Base-by-base conservation (phyloP, 495 filamentous ascomycete genomes). In the Aspergillus conjunctus region DNA sequence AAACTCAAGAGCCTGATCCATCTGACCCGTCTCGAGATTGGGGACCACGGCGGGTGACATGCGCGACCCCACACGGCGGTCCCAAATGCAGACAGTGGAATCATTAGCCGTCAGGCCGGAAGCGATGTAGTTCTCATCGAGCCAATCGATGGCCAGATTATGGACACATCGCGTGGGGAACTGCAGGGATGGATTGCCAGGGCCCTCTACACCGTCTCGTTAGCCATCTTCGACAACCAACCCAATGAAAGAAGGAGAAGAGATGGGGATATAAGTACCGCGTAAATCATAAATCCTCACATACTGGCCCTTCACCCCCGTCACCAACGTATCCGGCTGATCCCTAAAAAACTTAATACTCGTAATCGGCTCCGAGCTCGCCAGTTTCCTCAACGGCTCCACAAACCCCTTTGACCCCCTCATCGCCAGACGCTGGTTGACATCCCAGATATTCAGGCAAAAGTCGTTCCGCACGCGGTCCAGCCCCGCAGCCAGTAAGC, bases 401-500 rank as follows among this genome's bases (percentile, higher is more conserved):
- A 79, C 66, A 60, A 70, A 71, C 10, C 74, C 71, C 58, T 77
- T 81, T 30, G 66, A 68, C 60, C 62, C 71, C 64, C 77, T 61
- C 77, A 73, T 69, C 8, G 77, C 69, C 15, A 85, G 74, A 43
- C 87, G 80, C 66, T 86, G 87, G 62, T 86, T 90, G 53, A 95
- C 81, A 73, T 98, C 95, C 87, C 93, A 98, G 31, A 98, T 88
- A 67, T 97, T 92, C 45, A 98, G 79, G 66, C 91, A 96, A 60
- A 88, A 88, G 72, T 98, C 94, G 72, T 93, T 96, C 5, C 95
- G 87, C 32, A 96, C 91, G 61, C 91, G 84, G 66, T 98, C 95
- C 43, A 98, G 79, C 14, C 91, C 94, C 15, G 92, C 90, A 17
- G 94, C 94, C 61, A 98, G 77, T 58, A 90, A 77, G 5, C 90